Evolutionary conservation across 2,329 filamentous ascomycete species (phyloP).

Genomic region (Apiospora phragmitis): DNA sequence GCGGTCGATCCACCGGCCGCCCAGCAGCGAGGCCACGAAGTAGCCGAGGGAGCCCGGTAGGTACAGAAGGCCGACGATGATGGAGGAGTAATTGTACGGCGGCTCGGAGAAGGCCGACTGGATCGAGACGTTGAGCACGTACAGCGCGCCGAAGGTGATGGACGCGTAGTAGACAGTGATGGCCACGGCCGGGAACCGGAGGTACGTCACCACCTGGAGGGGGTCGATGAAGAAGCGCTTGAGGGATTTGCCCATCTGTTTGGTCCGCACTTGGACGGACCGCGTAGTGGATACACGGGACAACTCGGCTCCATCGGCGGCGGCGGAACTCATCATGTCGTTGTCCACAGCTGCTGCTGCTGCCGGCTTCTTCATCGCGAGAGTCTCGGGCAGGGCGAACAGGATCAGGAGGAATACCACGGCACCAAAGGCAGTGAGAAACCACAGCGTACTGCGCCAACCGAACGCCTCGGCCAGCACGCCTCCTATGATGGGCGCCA

Average conservation of each 20-base stretch:
- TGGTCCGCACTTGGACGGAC: constrained; percentile 59
- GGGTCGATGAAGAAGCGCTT: constrained; percentile 71
- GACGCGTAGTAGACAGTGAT: constrained; percentile 73
- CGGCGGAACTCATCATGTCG: constrained; percentile 9
- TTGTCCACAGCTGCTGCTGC: not conserved
- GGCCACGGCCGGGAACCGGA: constrained; percentile 73
- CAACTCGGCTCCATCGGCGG: constrained; percentile 24
- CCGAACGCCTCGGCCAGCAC: constrained; percentile 66
- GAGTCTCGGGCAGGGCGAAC: constrained; percentile 66
- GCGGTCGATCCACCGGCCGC: constrained; percentile 75
- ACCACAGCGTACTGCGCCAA: constrained; percentile 80
- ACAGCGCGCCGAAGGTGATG: constrained; percentile 74
- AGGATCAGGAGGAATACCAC: constrained; percentile 55
- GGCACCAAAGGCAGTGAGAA: constrained; percentile 69
- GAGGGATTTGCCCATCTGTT: constrained; percentile 50
- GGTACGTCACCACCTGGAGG: constrained; percentile 66
- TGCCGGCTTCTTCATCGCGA: constrained; percentile 38
- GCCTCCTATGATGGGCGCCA: constrained; percentile 77
- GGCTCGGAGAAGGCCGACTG: constrained; percentile 65
- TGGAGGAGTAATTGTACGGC: constrained; percentile 69
- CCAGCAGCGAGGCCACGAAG: constrained; percentile 65
- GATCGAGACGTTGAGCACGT: constrained; percentile 75
- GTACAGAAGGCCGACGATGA: constrained; percentile 75
- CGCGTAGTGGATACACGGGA: constrained; percentile 60
- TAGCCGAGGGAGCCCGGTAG: constrained; percentile 77